Evolutionary conservation across 176 grass and related monocot species (phyloP), one percentile per base, ranked within the genome.

Genomic region (Bromus sterilis): DNA sequence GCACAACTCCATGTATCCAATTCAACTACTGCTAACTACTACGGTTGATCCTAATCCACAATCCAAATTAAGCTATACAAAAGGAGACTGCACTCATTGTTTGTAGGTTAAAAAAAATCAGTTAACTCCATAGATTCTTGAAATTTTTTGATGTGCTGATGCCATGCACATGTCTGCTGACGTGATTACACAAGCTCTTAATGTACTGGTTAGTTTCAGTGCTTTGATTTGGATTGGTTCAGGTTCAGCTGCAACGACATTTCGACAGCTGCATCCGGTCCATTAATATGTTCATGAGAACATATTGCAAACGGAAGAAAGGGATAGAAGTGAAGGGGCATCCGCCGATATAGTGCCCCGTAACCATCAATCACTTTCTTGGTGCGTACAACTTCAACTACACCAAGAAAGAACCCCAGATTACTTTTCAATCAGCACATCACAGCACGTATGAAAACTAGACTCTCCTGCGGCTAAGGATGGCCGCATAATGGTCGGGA

Each of bases 191-290:
- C 56, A 70, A 26, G 4, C 11, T 12, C 5, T 21, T 18, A 23
- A 9, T 4, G 4, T 48, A 9, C 13, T 12, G 4, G 1, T 35
- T 48, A 1, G 21, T 62, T 34, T 28, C 3, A 29, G 29, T 13
- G 16, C 31, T 6, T 39, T 13, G 24, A n/a, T 49, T 25, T 74
- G 36, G 76, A 15, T 56, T 67, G 7, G 84, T 29, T 86, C 21
- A 86, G 7, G 84, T 29, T 86, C 21, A 86, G 16, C 28, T 42
- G 79, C 62, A 82, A 36, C 59, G 75, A 25, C 23, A 32, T n/a
- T 10, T 28, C 13, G 83, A 35, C 83, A 71, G 75, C 26, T 21
- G 39, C 26, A 78, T 5, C 51, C 0, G 13, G 15, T 7, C 30
- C 20, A 62, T 29, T 42, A 31, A 31, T 11, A 15, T 43, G 15